Evolutionary conservation across 2,329 filamentous ascomycete genomes (phyloP), one percentile per base, ranked within the genome.

Genomic region (Fusarium equiseti): DNA sequence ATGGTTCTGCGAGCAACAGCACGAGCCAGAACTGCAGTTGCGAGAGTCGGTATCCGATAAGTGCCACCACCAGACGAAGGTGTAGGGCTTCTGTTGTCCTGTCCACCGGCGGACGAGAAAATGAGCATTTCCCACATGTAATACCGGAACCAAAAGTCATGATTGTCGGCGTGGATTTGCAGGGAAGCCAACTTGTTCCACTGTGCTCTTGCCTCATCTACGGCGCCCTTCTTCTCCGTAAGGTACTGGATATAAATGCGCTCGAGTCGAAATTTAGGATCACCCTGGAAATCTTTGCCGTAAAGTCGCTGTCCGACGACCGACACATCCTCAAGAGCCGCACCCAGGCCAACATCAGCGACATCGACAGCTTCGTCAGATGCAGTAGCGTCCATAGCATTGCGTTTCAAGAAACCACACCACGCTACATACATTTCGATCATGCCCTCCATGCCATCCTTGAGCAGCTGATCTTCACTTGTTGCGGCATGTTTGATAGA

Each of bases 61-160:
- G 83, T 83, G 51, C 85, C 84, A 20, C 79, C 76, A 1, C 75
- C 72, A 7, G 81, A 82, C 4, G 81, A 81, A 8, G 86, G 86
- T 0, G 85, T 87, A 2, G 86, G 84, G 63, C 87, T 88, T 63
- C 86, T 83, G 38, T 85, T 87, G 58, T 86, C 83, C 27, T 73
- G 64, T 13, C 66, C 67, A 62, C 64, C 53, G 20, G 79, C 81
- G 8, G 84, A 84, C 4, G 83, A 81, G 69, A 87, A 89, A 7
- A 88, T 75, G 62, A 92, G 86, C 86, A 98, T 91, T 81, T 98
- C 96, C 92, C 94, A 98, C 56, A 91, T 86, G 80, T 98, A 98
- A 80, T 94, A 98, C 45, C 91, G 90, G 59, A 95, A 86, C 96
- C 96, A 99, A 79, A 98, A 98, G 74, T 97, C 94, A 77, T 95